Conservation (phyloP, 257 asterid genomes). For the Solanum commersonii region DNA sequence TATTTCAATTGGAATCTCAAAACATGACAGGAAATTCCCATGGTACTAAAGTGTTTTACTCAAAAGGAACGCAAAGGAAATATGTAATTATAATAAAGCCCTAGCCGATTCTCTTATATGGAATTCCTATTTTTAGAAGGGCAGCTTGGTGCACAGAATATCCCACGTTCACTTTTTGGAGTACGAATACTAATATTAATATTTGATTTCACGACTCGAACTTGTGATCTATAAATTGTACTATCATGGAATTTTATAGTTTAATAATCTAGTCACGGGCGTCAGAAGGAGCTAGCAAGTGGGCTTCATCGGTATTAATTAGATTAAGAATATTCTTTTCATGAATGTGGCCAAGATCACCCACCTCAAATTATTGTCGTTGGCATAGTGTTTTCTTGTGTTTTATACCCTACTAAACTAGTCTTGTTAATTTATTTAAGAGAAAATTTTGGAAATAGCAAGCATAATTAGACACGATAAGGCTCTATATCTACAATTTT, state of each 20-base stretch:
- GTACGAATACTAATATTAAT: rapidly evolving
- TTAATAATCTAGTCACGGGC: neutral
- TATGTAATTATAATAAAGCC: too few species aligned
- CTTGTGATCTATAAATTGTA: neutral
- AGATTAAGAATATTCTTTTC: neutral
- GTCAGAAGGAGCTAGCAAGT: neutral
- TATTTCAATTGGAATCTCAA: too few species aligned
- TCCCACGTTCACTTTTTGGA: neutral
- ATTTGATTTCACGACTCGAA: neutral
- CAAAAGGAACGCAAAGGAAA: neutral
- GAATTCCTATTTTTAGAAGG: neutral
- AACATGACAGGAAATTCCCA: too few species aligned
- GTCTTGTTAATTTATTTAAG: neutral
- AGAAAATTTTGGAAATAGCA: too few species aligned
- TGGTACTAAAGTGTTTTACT: neutral
- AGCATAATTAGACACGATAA: too few species aligned
- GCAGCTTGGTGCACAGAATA: neutral
- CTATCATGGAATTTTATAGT: neutral
- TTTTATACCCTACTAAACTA: neutral
- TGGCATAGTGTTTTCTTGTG: neutral
- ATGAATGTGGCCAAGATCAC: neutral
- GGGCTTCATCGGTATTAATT: neutral
- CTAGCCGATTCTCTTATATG: neutral
- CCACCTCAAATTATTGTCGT: neutral
- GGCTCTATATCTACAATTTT: too few species aligned